Base-by-base conservation (phyloP, 164 flowering plant genomes). In the Vitis rupestris region DNA sequence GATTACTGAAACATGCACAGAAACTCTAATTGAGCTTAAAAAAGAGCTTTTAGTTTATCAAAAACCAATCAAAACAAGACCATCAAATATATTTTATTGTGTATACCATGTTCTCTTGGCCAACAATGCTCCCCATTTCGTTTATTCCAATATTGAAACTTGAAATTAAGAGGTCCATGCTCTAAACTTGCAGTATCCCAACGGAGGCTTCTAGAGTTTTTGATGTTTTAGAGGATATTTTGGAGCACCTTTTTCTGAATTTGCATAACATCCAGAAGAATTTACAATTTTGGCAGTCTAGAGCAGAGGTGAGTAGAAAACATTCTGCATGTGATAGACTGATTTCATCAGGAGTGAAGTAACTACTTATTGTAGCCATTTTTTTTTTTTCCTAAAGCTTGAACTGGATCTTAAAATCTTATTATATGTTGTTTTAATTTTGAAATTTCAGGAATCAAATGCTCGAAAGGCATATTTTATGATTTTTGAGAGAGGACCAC, bases 401-500 rank as follows among this genome's bases (percentile, higher is more conserved):
- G 44, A 37, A 37, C 10, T 31, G 8, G 37, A 7, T n/a, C 54
- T 49, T 37, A 15, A 8, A 10, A 29, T 17, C 4, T 9, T 53
- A 31, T 55, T 48, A 14, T 14, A 64, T 47, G 31, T 37, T 37
- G 31, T 37, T 37, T 29, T 16, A 14, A 8, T 60, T n/a, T 6
- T 70, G 3, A 30, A 13, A 51, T 72, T 71, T 70, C 72, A 93
- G 98, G 90, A 86, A 50, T 82, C 97, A 48, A 74, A 79, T 83
- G 80, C 85, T 74, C 84, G 73, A 55, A 93, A 85, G 74, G 70
- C 83, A 0, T 89, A 88, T 78, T 93, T 93, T 73, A 87, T 95
- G 91, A 52, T 95, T 64, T 84, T 88, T 71, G 93, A 93, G 79
- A 84, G 97, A 82, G 99, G 99, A 19, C 99, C 97, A 16, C 29